Evolutionary conservation across 208 protist species (phyloP), one percentile per base, ranked within the genome.

Genomic region (Crithidia acanthocephali): DNA sequence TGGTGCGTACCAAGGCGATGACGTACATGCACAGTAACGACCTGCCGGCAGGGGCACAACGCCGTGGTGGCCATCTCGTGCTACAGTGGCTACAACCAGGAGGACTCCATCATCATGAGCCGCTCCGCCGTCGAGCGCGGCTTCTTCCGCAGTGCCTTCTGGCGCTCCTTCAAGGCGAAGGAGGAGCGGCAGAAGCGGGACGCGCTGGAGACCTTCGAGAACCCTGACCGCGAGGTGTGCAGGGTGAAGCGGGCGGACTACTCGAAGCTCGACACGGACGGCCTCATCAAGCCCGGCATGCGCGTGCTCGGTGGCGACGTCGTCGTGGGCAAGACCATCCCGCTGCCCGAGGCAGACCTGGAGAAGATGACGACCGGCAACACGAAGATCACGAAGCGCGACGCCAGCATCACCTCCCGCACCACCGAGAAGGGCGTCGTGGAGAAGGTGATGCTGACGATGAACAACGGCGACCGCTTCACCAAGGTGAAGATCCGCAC

Each of bases 41-140:
- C 65, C 63, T 99, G n/a, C 98, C 98, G 7, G 98, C 99, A n/a
- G 1, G 99, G 99, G 13, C 97, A 99, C 52, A 99, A 99, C 83
- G 98, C 98, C 10, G 98, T 98, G 40, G 97, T 99, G 22, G 98
- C 98, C n/a, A 98, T 99, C 42, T 98, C 99, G 87, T 96, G 86
- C 56, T 99, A 99, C 80, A 98, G 97, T 9, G 99, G 99, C 7
- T 99, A 99, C 88, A 99, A 99, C 91, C 99, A 99, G 68, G 99
- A 99, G 84, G 99, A 99, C 90, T 99, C 99, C 10, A 76, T 99
- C 6, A 95, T 99, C 33, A 89, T 99, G 57, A 99, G 99, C 79
- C 92, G 99, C 35, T 84, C 84, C 44, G 76, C 86, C n/a, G 80
- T 99, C 51, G 99, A 99, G 77, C 87, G 99, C 45, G 98, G 99